These are phyloP conservation scores for Russula sp. DNA, from an alignment of 768 basidiomycete species.

Conservation along the genomic window DNA sequence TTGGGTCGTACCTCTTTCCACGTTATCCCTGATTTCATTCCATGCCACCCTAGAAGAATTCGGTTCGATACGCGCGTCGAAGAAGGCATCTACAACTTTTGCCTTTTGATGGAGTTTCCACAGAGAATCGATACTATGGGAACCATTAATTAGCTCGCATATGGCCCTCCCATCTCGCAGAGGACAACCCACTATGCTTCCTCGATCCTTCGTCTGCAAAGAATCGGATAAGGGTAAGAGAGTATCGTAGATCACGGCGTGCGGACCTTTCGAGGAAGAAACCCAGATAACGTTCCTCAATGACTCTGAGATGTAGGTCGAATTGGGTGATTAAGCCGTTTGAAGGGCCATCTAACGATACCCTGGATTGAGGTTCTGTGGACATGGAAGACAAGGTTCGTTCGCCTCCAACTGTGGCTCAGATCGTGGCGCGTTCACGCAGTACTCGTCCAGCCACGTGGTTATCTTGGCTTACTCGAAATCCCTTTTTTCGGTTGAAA, in stretches of 20 bases:
- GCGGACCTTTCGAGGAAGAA: slow-evolving; percentile 83
- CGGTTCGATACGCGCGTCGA: slow-evolving; percentile 66
- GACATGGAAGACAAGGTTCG: slow-evolving; percentile 4
- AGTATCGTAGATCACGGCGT: slow-evolving; percentile 16
- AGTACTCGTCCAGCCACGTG: slow-evolving; percentile 5
- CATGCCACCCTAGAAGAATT: slow-evolving; percentile 66
- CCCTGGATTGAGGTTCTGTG: slow-evolving; percentile 12
- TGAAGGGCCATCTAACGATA: slow-evolving; percentile 14
- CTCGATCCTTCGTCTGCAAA: slow-evolving; percentile 68
- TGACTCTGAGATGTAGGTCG: slow-evolving; percentile 58
- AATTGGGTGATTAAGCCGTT: slow-evolving; percentile 58
- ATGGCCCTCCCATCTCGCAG: slow-evolving; percentile 5
- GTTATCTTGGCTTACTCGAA: slow-evolving; percentile 3
- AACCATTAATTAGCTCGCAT: background rate
- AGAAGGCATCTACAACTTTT: slow-evolving; percentile 56
- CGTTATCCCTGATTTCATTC: slow-evolving; percentile 77
- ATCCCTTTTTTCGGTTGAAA: background rate
- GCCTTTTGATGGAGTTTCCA: slow-evolving; percentile 64
- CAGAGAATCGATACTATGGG: slow-evolving; percentile 61
- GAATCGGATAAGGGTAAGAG: slow-evolving; percentile 9
- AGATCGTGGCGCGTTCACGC: background rate
- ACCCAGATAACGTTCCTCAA: slow-evolving; percentile 68
- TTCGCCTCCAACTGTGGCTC: background rate
- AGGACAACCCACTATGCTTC: slow-evolving; percentile 61
- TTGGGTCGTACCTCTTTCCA: slow-evolving; percentile 57